Evolutionary conservation across 2,329 filamentous ascomycete genomes (phyloP).

Genomic region (Epichloe glyceriae): DNA sequence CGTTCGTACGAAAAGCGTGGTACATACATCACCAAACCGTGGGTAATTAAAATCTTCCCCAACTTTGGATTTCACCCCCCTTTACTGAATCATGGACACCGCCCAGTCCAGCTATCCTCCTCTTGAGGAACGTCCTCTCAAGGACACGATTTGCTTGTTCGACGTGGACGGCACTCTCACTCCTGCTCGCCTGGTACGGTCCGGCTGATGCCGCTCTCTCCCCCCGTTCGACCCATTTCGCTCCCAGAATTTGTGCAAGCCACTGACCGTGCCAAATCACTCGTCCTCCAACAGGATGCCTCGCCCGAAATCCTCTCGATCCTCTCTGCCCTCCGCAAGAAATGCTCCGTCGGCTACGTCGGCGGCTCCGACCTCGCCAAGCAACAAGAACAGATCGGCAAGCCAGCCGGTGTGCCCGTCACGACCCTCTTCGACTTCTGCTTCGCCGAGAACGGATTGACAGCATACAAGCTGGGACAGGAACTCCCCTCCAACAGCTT

Average conservation of each 20-base stretch:
- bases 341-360: constrained; percentile 82
- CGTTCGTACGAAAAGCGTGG: neutral
- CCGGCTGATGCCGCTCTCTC: neutral
- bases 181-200: constrained; percentile 58
- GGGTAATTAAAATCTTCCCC: too few species aligned
- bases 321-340: constrained; percentile 69
- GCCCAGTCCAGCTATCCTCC: constrained; percentile 45
- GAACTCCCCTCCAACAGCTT: constrained; percentile 69
- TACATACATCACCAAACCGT: too few species aligned
- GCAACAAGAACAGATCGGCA: constrained; percentile 91
- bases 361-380: constrained; percentile 86
- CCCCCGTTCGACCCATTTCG: neutral
- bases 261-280: neutral
- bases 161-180: constrained; percentile 93
- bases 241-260: neutral
- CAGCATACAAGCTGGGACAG: constrained; percentile 72
- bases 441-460: constrained; percentile 94
- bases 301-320: constrained; percentile 72
- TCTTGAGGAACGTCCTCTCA: constrained; percentile 70
- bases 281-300: constrained; percentile 35
- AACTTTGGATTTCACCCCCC: neutral
- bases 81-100: constrained; percentile 24
- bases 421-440: constrained; percentile 90
- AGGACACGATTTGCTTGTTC: constrained; percentile 90
- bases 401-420: constrained; percentile 47